These are phyloP conservation scores for Teunomyces kruisii DNA, from an alignment of 805 yeast genomes.

Conservation along the genomic window DNA sequence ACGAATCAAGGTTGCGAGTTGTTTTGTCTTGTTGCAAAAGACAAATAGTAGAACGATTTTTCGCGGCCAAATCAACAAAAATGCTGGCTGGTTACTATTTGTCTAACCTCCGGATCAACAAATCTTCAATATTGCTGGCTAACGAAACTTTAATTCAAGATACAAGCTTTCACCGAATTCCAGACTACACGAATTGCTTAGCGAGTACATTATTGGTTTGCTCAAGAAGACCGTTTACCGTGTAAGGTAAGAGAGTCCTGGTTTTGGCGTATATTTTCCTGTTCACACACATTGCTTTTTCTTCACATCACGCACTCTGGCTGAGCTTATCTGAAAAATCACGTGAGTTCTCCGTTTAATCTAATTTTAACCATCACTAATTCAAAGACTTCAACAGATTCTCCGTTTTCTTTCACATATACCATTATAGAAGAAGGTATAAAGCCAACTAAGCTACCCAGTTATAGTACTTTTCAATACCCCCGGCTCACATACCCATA, in stretches of 20 bases:
- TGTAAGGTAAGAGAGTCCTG: too few relatives aligned
- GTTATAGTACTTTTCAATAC: too few relatives aligned
- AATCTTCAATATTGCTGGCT: neutral
- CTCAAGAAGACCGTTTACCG: too few relatives aligned
- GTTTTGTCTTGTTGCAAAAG: neutral
- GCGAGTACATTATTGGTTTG: too few relatives aligned
- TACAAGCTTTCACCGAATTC: too few relatives aligned
- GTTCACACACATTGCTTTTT: too few relatives aligned
- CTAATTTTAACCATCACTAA: neutral
- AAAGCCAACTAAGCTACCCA: too few relatives aligned
- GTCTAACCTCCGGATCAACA: neutral
- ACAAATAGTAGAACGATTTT: neutral
- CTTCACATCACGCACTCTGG: too few relatives aligned
- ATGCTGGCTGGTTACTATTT: neutral
- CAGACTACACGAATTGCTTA: too few relatives aligned
- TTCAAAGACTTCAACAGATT: neutral
- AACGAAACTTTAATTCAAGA: neutral
- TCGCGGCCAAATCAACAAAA: neutral
- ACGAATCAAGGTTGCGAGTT: neutral
- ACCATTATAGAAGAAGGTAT: neutral
- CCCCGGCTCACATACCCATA: too few relatives aligned
- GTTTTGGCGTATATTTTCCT: too few relatives aligned
- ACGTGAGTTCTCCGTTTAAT: neutral
- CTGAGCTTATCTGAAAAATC: neutral
- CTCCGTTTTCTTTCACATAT: too few relatives aligned